Evolutionary conservation across 1,139 yeast genomes (phyloP).

Genomic region (Yamadazyma epiphylla): DNA sequence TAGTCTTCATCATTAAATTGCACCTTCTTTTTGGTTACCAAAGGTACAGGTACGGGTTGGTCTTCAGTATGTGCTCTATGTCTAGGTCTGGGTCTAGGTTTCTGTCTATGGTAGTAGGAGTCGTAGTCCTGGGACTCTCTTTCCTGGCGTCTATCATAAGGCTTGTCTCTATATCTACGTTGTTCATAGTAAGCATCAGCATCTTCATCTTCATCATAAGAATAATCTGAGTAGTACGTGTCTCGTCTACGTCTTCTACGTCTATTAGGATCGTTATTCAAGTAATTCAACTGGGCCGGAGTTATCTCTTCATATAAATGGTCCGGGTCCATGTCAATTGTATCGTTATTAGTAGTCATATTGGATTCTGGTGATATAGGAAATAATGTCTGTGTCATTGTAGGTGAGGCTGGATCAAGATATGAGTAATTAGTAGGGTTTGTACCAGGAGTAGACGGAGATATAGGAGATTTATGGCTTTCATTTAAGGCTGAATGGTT

Average conservation of each 20-base stretch:
- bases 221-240: not conserved
- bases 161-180: slow-evolving; percentile 2
- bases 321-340: slow-evolving; percentile 22
- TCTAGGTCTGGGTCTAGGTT: slow-evolving; percentile 3
- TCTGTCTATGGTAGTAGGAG: slow-evolving; percentile 2
- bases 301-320: slow-evolving; percentile 30
- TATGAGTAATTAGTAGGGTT: too few species aligned
- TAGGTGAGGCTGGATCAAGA: slow-evolving; percentile 1
- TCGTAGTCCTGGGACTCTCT: slow-evolving; percentile 5
- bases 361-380: slow-evolving; percentile 11
- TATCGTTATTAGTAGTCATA: slow-evolving; percentile 8
- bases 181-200: slow-evolving; percentile 5
- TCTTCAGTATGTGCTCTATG: too few species aligned
- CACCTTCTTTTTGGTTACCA: slow-evolving; percentile 3
- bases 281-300: slow-evolving; percentile 32
- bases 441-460: too few species aligned
- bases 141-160: slow-evolving; percentile 1
- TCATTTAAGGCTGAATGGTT: not conserved
- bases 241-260: slow-evolving; percentile 5
- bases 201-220: slow-evolving; percentile 2
- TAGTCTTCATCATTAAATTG: slow-evolving; percentile 21
- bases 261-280: slow-evolving; percentile 12
- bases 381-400: slow-evolving; percentile 1
- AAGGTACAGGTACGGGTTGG: too few species aligned
- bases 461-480: not conserved